Percentiles rank a stretch among this genome's conserved stretches.
These are phyloP conservation scores for Butyriboletus appendiculatus DNA, from an alignment of 1,284 basidiomycete species.

Conservation along the genomic window DNA sequence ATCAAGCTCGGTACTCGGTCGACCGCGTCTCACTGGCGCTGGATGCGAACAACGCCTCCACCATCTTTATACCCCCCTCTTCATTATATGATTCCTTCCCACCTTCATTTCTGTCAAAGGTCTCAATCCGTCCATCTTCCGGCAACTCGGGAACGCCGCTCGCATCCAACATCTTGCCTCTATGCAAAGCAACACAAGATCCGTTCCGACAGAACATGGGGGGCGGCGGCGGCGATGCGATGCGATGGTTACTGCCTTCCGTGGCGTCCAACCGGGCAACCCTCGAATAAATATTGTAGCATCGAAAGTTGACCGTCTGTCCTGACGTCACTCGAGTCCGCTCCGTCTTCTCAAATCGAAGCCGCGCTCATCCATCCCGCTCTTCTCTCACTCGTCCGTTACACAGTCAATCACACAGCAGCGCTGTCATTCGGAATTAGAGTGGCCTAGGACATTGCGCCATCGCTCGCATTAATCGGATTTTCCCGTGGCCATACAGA, in stretches of 20 bases:
- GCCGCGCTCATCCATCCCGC: background rate
- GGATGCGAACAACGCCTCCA: background rate
- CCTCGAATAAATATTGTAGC: no score
- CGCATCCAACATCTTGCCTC: background rate
- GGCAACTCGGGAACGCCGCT: background rate
- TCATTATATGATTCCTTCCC: background rate
- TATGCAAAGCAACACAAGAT: background rate
- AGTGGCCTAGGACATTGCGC: background rate
- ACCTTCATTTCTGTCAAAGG: conserved; percentile 1
- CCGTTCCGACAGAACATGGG: background rate
- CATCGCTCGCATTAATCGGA: background rate
- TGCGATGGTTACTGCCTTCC: background rate
- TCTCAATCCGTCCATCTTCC: background rate
- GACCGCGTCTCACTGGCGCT: background rate
- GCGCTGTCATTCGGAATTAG: background rate
- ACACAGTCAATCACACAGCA: background rate
- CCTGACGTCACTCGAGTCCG: conserved; percentile 15
- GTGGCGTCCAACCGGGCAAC: background rate
- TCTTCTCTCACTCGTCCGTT: background rate
- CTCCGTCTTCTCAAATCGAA: background rate
- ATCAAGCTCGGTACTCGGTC: background rate
- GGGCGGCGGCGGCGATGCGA: background rate
- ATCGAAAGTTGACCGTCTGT: background rate
- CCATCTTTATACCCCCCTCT: background rate
- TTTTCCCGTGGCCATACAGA: background rate